Evolutionary conservation across 352 stramenopile genomes (phyloP).

Genomic region (Phytophthora palmivora): DNA sequence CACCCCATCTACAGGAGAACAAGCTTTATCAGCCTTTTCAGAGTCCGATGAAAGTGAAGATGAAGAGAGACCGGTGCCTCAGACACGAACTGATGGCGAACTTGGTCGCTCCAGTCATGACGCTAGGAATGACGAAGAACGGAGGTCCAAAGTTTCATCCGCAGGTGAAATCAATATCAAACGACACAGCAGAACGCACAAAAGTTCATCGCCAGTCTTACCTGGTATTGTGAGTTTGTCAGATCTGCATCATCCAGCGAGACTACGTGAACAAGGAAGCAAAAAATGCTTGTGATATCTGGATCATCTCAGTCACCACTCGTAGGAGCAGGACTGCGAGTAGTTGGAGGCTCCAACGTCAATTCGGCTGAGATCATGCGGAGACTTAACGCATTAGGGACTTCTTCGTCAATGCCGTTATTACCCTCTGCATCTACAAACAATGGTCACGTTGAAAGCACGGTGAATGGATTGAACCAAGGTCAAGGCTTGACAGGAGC

Average conservation of each 20-base stretch:
- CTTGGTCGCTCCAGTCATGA: neutral
- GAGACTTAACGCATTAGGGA: conserved; percentile 60
- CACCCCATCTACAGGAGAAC: conserved; percentile 22
- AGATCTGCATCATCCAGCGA: conserved; percentile 34
- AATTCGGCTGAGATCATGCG: conserved; percentile 61
- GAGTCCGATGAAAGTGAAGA: conserved; percentile 25
- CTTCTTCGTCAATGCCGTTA: conserved; percentile 46
- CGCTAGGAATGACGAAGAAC: neutral
- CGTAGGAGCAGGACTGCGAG: conserved; percentile 6
- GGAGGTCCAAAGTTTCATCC: conserved; percentile 8
- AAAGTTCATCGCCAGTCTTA: conserved; percentile 21
- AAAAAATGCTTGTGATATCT: conserved; percentile 7
- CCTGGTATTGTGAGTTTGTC: conserved; percentile 46
- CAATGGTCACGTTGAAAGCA: conserved; percentile 18
- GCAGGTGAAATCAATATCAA: neutral
- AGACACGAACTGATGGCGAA: neutral
- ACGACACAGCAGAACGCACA: conserved; percentile 8
- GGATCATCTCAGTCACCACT: conserved; percentile 7
- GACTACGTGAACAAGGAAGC: conserved; percentile 14
- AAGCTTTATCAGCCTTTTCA: conserved; percentile 7
- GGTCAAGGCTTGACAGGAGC: neutral
- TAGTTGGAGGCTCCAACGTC: conserved; percentile 25
- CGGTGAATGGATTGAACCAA: neutral
- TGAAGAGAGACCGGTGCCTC: conserved; percentile 4
- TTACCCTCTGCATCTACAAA: conserved; percentile 12